phyloP scores from a whole-genome alignment of 345 rosid genomes.

The Eucalyptus decipiens region DNA sequence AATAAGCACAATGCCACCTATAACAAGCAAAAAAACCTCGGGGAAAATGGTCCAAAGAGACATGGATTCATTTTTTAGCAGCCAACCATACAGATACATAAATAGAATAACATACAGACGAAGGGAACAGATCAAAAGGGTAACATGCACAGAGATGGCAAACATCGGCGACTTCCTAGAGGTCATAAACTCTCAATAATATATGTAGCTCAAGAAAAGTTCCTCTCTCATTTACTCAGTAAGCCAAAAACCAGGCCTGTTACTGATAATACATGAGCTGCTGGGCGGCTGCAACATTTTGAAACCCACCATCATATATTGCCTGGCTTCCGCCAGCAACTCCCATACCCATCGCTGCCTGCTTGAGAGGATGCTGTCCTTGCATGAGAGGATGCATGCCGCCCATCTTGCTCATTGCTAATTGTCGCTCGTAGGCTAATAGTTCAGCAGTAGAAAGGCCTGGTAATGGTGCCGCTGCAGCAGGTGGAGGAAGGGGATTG shows the following conservation, averaged over 20 bases:
- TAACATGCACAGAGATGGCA: not conserved
- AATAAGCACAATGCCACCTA: not conserved
- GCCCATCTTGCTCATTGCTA: slow-evolving; percentile 82
- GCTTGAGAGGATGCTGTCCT: slow-evolving; percentile 75
- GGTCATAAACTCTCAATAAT: not conserved
- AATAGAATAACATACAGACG: not conserved
- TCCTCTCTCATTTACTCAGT: not conserved
- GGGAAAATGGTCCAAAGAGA: not conserved
- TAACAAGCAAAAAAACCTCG: not conserved
- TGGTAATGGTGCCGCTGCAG: too few species aligned
- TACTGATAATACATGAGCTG: slow-evolving; percentile 91
- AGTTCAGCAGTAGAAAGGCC: slow-evolving; percentile 1
- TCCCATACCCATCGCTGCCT: slow-evolving; percentile 76
- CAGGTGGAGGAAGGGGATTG: too few species aligned
- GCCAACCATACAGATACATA: not conserved
- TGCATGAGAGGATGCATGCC: slow-evolving; percentile 70
- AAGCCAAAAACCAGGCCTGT: not conserved
- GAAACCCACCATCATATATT: slow-evolving; percentile 84
- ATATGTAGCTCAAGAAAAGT: not conserved
- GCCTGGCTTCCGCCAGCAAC: slow-evolving; percentile 83
- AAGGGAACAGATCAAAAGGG: not conserved
- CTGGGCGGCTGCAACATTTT: slow-evolving; percentile 70
- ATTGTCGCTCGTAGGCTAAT: slow-evolving; percentile 67
- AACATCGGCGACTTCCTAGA: not conserved
- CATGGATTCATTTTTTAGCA: not conserved